phyloP scores from a whole-genome alignment of 257 asterid genomes.

The Solanum chmielewskii region DNA sequence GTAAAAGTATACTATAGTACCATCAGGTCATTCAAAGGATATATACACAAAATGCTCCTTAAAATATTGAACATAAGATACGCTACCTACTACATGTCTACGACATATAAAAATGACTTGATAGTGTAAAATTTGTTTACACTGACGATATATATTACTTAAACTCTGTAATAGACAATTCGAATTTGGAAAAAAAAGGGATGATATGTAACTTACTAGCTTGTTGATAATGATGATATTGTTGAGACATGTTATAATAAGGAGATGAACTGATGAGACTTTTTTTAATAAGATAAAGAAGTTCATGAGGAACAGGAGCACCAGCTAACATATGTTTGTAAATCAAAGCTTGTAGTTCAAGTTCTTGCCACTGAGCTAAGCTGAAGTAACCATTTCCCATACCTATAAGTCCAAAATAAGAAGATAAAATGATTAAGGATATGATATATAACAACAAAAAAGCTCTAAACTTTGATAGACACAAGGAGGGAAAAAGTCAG shows the following conservation, averaged over 20 bases:
- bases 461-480: background rate
- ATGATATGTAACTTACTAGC: slow-evolving; percentile 37
- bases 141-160: background rate
- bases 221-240: slow-evolving; percentile 28
- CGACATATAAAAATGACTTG: background rate
- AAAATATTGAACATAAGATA: background rate
- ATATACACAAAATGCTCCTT: background rate
- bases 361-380: slow-evolving; percentile 87
- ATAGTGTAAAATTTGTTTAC: background rate
- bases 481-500: background rate
- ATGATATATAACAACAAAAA: background rate
- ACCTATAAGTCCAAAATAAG: slow-evolving; percentile 21
- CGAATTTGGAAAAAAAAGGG: background rate
- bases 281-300: slow-evolving; percentile 66
- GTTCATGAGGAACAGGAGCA: slow-evolving; percentile 62
- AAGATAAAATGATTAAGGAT: background rate
- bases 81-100: background rate
- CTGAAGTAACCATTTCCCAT: slow-evolving; percentile 76
- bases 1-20: background rate
- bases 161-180: background rate
- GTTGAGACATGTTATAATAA: slow-evolving; percentile 25
- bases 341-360: slow-evolving; percentile 81
- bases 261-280: slow-evolving; percentile 43
- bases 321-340: slow-evolving; percentile 78
- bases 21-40: background rate